Base-by-base conservation (phyloP, 108 stramenopile species). In the Cyclotella cryptica region DNA sequence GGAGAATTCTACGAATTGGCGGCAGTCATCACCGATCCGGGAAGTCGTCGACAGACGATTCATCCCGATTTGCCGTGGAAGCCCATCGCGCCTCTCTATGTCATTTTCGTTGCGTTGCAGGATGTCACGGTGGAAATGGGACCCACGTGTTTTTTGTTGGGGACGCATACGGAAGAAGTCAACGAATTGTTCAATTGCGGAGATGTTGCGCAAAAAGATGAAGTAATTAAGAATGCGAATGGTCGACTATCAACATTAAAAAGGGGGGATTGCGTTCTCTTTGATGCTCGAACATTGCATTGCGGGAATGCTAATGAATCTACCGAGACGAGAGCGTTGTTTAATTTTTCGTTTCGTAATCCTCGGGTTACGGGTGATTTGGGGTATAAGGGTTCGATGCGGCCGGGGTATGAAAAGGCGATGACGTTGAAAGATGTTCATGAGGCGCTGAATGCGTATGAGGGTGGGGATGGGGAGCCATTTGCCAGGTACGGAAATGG, bases 1-100 rank as follows among this genome's bases (percentile, higher is more conserved):
- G 88, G 88, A 12, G 85, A 86, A 66, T 85, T 89, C 43, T 89
- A 89, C 57, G 88, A 89, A 61, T 65, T 89, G 39, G 85, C 88
- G 2, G 83, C 83, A 3, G 74, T 89, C 13, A 74, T 89, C 28
- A 86, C 88, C 18, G 54, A 86, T 60, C 77, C 77, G 27, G 88
- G 88, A 40, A 65, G 69, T 51, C 17, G 72, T 51, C 68, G 87
- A 51, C 88, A 89, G 75, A 68, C 44, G 28, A 73, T 89, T 35
- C 88, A 89, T 78, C 88, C 88, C 14, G 88, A 89, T 64, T 46
- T 86, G 1, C 85, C 85, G 40, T 85, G 57, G 64, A 70, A 72
- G 63, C 29, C 69, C 3, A n/a, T 65, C 18, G 84, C 84, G 18
- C 88, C 88, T 6, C 28, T 89, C n/a, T 89, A 84, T 47, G 85